Evolutionary conservation across 345 rosid species (phyloP), one percentile per base, ranked within the genome.

Genomic region (Hibiscus tridactylites): DNA sequence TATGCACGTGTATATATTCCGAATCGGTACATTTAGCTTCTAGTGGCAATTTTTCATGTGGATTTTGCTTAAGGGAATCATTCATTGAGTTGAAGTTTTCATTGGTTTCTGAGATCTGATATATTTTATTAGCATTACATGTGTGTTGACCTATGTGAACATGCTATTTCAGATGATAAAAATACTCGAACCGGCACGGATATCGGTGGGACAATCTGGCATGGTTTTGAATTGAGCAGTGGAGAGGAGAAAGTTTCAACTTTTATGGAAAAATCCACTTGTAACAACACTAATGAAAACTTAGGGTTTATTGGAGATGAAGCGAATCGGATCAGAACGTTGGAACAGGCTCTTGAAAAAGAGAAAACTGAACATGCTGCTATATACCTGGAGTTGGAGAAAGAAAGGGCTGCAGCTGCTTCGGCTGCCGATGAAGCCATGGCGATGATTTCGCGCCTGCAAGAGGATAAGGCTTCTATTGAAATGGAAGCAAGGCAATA

Each of bases 401-500:
- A 92, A 79, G 99, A 95, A 83, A 88, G 97, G 81, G 84, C 83
- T 73, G 95, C 97, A 26, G 87, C 97, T 60, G 89, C 96, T 28
- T 80, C 87, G 26, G 96, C 96, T 64, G 87, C 93, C 65, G 97
- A 95, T 78, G 99, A 92, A 85, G 89, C 97, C 68, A 85, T 92
- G 93, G 91, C 97, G 71, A 90, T 95, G 99, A 89, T 95, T 77
- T 65, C 78, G 65, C 88, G 91, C 70, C 75, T 94, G 61, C 98
- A 94, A 76, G 85, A 87, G 65, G 97, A 90, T 65, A 91, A 88
- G 85, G 97, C 99, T 62, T 74, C 81, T 0, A 78, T 91, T 76
- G 92, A 88, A 79, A 92, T 90, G 97, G 97, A 90, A 81, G 91
- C 88, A 39, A 90, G 85, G 79, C 97, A 94, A 73, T 88, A 86